These are phyloP conservation scores for Astraeus odoratus DNA, from an alignment of 768 basidiomycete genomes.

Conservation along the genomic window DNA sequence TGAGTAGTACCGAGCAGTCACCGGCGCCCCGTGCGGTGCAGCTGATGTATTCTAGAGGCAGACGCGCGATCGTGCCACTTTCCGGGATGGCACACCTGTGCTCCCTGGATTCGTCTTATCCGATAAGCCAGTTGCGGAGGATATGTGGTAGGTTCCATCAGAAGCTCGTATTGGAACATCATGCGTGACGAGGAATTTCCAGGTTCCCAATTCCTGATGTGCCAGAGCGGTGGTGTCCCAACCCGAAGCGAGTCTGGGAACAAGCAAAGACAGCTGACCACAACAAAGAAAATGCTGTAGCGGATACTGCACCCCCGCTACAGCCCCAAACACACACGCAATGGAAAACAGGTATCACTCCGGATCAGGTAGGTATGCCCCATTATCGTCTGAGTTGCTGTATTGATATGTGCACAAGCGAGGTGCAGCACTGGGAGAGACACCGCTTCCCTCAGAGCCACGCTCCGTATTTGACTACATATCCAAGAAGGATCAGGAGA, in stretches of 20 bases:
- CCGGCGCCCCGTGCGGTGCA: background rate
- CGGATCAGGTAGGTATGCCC: slow-evolving; percentile 55
- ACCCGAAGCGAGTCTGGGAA: slow-evolving; percentile 75
- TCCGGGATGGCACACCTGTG: slow-evolving; percentile 71
- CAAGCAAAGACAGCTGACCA: slow-evolving; percentile 29
- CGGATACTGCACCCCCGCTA: slow-evolving; percentile 12
- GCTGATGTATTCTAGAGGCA: slow-evolving; percentile 18
- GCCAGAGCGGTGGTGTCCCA: slow-evolving; percentile 78
- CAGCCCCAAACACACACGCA: slow-evolving; percentile 33
- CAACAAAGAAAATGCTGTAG: slow-evolving; percentile 41
- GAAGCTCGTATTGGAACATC: slow-evolving; percentile 8
- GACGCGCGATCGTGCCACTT: slow-evolving; percentile 25
- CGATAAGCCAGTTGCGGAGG: slow-evolving; percentile 59
- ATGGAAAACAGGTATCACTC: slow-evolving; percentile 57
- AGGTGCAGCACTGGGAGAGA: slow-evolving; percentile 78
- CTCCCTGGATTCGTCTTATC: slow-evolving; percentile 72
- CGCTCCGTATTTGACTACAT: slow-evolving; percentile 92
- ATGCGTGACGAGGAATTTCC: slow-evolving; percentile 13
- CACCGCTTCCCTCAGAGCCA: slow-evolving; percentile 56
- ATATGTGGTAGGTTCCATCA: slow-evolving; percentile 48
- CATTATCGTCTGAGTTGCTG: background rate
- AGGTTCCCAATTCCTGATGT: slow-evolving; percentile 85
- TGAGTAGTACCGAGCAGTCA: slow-evolving; percentile 2
- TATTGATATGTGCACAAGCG: slow-evolving; percentile 44
- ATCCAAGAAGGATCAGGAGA: slow-evolving; percentile 86